Conservation (phyloP, 345 rosid genomes). For the Atalantia buxifolia region DNA sequence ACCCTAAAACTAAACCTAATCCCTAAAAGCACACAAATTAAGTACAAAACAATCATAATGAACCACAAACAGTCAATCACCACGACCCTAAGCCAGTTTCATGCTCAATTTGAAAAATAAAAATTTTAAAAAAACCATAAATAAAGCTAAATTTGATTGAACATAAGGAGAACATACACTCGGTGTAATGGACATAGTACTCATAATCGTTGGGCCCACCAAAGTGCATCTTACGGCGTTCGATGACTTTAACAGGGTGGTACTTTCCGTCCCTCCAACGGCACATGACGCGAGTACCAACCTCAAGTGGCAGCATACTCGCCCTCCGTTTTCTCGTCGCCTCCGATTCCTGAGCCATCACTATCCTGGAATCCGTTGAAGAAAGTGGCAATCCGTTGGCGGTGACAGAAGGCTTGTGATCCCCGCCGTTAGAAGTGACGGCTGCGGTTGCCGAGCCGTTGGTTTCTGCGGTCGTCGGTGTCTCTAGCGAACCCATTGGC, state of each 20-base stretch:
- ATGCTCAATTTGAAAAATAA: neutral
- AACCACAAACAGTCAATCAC: slow-evolving; percentile 1
- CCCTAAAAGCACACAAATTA: neutral
- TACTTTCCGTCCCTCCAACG: slow-evolving; percentile 95
- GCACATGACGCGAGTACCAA: slow-evolving; percentile 96
- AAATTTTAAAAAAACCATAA: slow-evolving; percentile 6
- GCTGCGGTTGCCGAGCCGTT: slow-evolving; percentile 31
- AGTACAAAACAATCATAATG: neutral
- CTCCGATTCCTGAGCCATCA: slow-evolving; percentile 42
- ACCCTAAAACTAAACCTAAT: slow-evolving; percentile 10
- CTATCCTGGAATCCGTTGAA: slow-evolving; percentile 13
- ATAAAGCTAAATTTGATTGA: slow-evolving; percentile 16
- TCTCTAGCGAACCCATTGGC: slow-evolving; percentile 73
- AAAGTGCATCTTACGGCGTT: slow-evolving; percentile 61
- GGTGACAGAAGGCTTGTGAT: slow-evolving; percentile 24
- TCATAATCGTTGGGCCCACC: slow-evolving; percentile 73
- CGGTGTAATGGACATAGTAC: slow-evolving; percentile 96
- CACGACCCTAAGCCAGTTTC: neutral
- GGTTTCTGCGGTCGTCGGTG: slow-evolving; percentile 41
- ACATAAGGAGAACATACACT: slow-evolving; percentile 51
- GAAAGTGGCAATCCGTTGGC: slow-evolving; percentile 26
- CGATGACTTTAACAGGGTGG: slow-evolving; percentile 95
- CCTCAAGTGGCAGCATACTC: slow-evolving; percentile 78
- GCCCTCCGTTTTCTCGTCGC: slow-evolving; percentile 56
- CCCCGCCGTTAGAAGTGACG: slow-evolving; percentile 31